phyloP scores from a whole-genome alignment of 2,329 filamentous ascomycete genomes.

The Venturia carpophila region DNA sequence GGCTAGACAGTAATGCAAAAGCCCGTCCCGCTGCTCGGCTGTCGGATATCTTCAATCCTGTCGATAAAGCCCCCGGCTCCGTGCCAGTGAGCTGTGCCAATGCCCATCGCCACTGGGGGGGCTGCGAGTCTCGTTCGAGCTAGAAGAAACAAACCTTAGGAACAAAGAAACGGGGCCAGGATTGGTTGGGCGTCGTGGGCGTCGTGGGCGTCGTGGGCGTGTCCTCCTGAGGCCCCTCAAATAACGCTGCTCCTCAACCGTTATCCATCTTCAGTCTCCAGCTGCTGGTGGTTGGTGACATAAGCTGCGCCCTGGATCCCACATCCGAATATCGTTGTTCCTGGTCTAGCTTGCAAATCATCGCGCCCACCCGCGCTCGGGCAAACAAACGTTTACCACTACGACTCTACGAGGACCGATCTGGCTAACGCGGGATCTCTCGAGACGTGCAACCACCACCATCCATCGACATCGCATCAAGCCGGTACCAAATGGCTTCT shows the following conservation, averaged over 20 bases:
- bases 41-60: neutral
- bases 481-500: constrained; percentile 43
- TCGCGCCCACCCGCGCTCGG: neutral
- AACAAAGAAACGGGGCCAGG: neutral
- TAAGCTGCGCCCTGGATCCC: too few relatives aligned
- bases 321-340: neutral
- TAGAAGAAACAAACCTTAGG: neutral
- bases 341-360: neutral
- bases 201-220: too few relatives aligned
- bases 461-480: neutral
- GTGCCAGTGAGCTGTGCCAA: neutral
- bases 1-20: neutral
- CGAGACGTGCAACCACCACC: neutral
- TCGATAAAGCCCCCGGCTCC: neutral
- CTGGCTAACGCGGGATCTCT: neutral
- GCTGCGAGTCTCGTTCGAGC: neutral
- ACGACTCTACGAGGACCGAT: neutral
- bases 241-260: too few relatives aligned
- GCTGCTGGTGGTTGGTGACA: too few relatives aligned
- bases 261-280: neutral
- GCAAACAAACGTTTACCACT: too few relatives aligned
- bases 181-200: too few relatives aligned
- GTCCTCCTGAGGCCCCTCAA: neutral
- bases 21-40: neutral
- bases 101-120: neutral